A percentile compares a stretch with the other conserved stretches of the same genome.
These are phyloP conservation scores for Passiflora organensis DNA, from an alignment of 345 rosid genomes.

Conservation along the genomic window DNA sequence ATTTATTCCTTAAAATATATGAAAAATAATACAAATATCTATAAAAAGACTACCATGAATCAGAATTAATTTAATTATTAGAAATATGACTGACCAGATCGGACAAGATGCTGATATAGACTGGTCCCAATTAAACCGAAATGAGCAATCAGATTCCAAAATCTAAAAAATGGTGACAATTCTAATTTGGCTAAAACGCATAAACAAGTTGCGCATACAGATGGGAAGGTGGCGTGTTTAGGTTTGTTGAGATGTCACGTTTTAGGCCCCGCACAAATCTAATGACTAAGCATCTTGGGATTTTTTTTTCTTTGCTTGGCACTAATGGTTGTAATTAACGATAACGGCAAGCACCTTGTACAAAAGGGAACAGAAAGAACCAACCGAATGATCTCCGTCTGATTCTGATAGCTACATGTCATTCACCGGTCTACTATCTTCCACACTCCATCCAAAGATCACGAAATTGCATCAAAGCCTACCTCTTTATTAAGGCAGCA, in stretches of 20 bases:
- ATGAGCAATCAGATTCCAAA: too few relatives aligned
- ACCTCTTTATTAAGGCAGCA: background rate
- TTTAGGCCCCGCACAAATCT: constrained; percentile 9
- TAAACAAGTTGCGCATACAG: too few relatives aligned
- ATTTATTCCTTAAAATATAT: too few relatives aligned
- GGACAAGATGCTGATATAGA: too few relatives aligned
- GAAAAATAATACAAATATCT: too few relatives aligned
- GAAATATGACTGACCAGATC: too few relatives aligned
- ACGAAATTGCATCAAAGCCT: constrained; percentile 1
- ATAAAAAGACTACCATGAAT: too few relatives aligned
- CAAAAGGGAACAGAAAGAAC: background rate
- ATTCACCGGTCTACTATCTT: background rate
- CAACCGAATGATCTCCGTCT: constrained; percentile 1
- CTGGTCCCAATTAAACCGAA: too few relatives aligned
- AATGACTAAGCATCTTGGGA: constrained; percentile 14
- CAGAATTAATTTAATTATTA: too few relatives aligned
- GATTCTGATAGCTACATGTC: constrained; percentile 11
- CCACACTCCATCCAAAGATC: background rate
- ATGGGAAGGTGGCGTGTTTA: background rate
- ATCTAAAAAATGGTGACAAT: too few relatives aligned
- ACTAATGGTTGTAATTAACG: too few relatives aligned
- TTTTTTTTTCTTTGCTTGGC: background rate
- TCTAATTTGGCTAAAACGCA: too few relatives aligned
- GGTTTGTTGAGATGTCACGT: constrained; percentile 26
- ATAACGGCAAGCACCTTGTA: background rate